A percentile compares a stretch with the other conserved stretches of the same genome.
phyloP scores from a whole-genome alignment of 345 rosid genomes.

The Brassica cretica region DNA sequence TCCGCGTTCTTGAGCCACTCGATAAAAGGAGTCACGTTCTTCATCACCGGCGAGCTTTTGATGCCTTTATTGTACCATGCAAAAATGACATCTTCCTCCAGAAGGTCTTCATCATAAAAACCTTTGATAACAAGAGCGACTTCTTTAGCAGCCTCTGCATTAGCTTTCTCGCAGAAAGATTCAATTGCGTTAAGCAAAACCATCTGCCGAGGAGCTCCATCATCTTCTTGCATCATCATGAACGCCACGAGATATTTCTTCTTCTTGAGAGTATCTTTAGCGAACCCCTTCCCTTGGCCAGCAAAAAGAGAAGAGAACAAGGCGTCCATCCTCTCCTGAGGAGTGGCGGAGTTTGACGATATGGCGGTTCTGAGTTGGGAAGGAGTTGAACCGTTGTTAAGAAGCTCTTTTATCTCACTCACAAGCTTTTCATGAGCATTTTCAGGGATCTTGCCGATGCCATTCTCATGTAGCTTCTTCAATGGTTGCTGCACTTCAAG shows the following conservation, averaged over 20 bases:
- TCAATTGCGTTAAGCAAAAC: slow-evolving; percentile 53
- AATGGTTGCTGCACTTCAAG: neutral
- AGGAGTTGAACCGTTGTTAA: slow-evolving; percentile 42
- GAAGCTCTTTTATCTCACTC: slow-evolving; percentile 43
- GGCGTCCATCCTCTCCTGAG: slow-evolving; percentile 55
- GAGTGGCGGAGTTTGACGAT: slow-evolving; percentile 39
- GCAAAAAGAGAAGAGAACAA: slow-evolving; percentile 49
- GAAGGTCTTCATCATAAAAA: slow-evolving; percentile 58
- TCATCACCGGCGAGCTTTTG: slow-evolving; percentile 48
- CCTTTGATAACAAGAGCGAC: slow-evolving; percentile 59
- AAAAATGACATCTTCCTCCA: slow-evolving; percentile 58
- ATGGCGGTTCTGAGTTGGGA: slow-evolving; percentile 32
- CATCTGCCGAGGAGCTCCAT: slow-evolving; percentile 42
- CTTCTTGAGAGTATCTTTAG: slow-evolving; percentile 49
- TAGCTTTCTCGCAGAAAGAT: slow-evolving; percentile 42
- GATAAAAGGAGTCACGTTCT: slow-evolving; percentile 54
- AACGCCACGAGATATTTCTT: slow-evolving; percentile 50
- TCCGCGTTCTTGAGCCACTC: slow-evolving; percentile 81
- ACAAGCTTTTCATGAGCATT: slow-evolving; percentile 38
- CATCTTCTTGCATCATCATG: slow-evolving; percentile 40
- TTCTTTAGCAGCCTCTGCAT: slow-evolving; percentile 49
- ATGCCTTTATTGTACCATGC: slow-evolving; percentile 57
- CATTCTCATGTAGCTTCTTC: slow-evolving; percentile 26
- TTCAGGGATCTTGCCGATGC: slow-evolving; percentile 22
- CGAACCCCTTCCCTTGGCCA: slow-evolving; percentile 52